Base-by-base conservation (phyloP, 768 basidiomycete genomes). In the Suillus lakei region DNA sequence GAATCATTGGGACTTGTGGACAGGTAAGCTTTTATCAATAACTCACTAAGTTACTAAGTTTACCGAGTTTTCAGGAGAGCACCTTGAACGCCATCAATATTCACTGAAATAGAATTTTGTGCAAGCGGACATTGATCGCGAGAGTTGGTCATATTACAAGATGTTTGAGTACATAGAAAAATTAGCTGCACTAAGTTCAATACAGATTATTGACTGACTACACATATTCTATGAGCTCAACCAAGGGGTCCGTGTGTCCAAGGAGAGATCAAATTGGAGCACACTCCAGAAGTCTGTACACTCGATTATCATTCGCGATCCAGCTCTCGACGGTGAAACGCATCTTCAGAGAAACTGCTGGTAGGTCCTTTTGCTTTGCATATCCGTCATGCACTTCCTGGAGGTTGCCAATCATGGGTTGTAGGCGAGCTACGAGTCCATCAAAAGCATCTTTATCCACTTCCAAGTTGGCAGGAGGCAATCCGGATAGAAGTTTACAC, bases 401-500 rank as follows among this genome's bases (percentile, higher is more conserved):
- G 16, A 89, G 74, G 60, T 85, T 81, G 5, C 85, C 85, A 26
- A 89, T 68, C 21, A 88, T 67, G 4, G 81, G 82, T 32, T 74
- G 68, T 15, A 91, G 71, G 53, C 82, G 80, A 5, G 73, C 69
- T 18, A 74, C 70, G 62, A 90, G 82, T 41, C 66, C 72, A 9
- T 66, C 62, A 32, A 81, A 77, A 41, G 81, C 80, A 21, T 64
- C 71, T 0, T 64, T 63, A 69, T 90, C 80, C 41, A 79, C 76
- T 28, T 66, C 72, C 21, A 88, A 72, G 67, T 86, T 81, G 1
- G 74, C 74, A 6, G 84, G 81, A 26, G 30, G 28, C 28, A 59
- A 41, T 28, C 58, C 58, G 6, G 28, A 38, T 13, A 59, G 28
- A 41, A 59, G 58, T 59, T 41, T 28, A 30, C 39, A 59, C 58